Conservation (phyloP, 768 basidiomycete species). For the Russula earlei region DNA sequence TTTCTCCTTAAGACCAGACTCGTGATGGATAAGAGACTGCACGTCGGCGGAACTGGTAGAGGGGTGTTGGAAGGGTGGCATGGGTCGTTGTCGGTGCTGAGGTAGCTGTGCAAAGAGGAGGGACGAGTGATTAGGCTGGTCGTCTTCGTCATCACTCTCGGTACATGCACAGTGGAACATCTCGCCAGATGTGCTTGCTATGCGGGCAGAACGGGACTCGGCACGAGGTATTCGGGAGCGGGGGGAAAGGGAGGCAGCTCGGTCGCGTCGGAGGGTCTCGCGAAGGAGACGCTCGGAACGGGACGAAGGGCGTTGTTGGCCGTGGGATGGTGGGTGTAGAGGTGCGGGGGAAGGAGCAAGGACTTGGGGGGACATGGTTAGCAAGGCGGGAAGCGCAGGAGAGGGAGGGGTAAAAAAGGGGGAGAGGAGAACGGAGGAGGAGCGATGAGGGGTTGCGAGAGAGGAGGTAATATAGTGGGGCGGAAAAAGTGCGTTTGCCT, state of each 20-base stretch:
- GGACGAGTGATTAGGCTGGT: slow-evolving; percentile 25
- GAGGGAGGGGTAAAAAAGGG: slow-evolving; percentile 16
- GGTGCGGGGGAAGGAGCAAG: slow-evolving; percentile 22
- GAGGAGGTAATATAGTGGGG: slow-evolving; percentile 14
- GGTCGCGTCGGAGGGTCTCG: slow-evolving; percentile 42
- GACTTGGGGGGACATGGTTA: slow-evolving; percentile 29
- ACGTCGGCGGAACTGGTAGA: slow-evolving; percentile 20
- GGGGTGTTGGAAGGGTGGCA: slow-evolving; percentile 6
- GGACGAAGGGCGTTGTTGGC: slow-evolving; percentile 33
- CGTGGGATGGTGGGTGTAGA: slow-evolving; percentile 16
- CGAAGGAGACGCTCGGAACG: slow-evolving; percentile 48
- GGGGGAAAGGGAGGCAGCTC: slow-evolving; percentile 26
- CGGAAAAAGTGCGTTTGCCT: slow-evolving; percentile 13
- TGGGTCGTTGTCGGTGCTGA: slow-evolving; percentile 9
- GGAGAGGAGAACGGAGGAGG: slow-evolving; percentile 1
- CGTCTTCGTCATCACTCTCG: slow-evolving; percentile 24
- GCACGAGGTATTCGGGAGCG: slow-evolving; percentile 18
- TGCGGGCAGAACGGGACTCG: slow-evolving; percentile 7
- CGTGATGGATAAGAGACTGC: slow-evolving; percentile 11
- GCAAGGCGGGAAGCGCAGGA: slow-evolving; percentile 28
- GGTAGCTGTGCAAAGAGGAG: slow-evolving; percentile 19
- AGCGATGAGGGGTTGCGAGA: slow-evolving; percentile 7
- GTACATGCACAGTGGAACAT: slow-evolving; percentile 20
- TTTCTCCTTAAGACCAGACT: slow-evolving; percentile 23
- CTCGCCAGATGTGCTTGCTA: slow-evolving; percentile 13